These are phyloP conservation scores for Westerdykella ornata DNA, from an alignment of 2,329 filamentous ascomycete genomes.

Conservation along the genomic window DNA sequence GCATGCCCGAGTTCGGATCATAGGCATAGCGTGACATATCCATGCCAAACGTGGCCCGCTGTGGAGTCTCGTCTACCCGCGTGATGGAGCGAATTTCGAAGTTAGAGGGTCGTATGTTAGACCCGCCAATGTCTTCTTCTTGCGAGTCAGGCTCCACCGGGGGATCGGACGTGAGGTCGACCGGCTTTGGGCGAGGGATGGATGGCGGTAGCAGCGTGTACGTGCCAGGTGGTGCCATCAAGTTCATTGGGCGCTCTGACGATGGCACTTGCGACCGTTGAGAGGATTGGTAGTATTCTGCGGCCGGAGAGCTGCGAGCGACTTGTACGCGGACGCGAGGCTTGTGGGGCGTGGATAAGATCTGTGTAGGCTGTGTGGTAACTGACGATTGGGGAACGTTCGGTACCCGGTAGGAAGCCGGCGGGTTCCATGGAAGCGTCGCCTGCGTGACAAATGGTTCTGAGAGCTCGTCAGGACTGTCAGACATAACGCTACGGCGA, in stretches of 20 bases:
- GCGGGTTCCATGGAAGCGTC: conserved; percentile 19
- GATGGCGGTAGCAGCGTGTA: conserved; percentile 48
- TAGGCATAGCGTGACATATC: conserved; percentile 25
- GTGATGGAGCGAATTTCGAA: conserved; percentile 37
- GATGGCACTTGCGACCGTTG: conserved; percentile 28
- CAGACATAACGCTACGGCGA: conserved; percentile 31
- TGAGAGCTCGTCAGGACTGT: conserved; percentile 44
- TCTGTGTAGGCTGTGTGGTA: conserved; percentile 56
- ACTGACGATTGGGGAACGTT: conserved; percentile 9
- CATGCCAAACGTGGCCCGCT: conserved; percentile 19
- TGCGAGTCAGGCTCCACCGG: conserved; percentile 45
- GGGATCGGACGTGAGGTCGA: conserved; percentile 39
- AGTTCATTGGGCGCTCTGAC: conserved; percentile 40
- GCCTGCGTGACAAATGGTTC: conserved; percentile 45
- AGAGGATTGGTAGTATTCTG: conserved; percentile 37
- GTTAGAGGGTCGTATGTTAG: conserved; percentile 56
- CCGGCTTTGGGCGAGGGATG: conserved; percentile 35
- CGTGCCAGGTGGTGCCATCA: conserved; percentile 72
- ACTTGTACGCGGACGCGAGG: conserved; percentile 60
- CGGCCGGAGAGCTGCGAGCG: conserved; percentile 74
- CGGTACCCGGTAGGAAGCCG: conserved; percentile 17
- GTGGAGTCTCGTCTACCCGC: conserved; percentile 31
- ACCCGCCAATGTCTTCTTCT: conserved; percentile 45
- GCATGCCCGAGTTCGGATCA: conserved; percentile 6
- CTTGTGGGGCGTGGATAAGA: conserved; percentile 43